These are phyloP conservation scores for Aschersonia sp. DNA, from an alignment of 2,329 filamentous ascomycete species.

Conservation along the genomic window DNA sequence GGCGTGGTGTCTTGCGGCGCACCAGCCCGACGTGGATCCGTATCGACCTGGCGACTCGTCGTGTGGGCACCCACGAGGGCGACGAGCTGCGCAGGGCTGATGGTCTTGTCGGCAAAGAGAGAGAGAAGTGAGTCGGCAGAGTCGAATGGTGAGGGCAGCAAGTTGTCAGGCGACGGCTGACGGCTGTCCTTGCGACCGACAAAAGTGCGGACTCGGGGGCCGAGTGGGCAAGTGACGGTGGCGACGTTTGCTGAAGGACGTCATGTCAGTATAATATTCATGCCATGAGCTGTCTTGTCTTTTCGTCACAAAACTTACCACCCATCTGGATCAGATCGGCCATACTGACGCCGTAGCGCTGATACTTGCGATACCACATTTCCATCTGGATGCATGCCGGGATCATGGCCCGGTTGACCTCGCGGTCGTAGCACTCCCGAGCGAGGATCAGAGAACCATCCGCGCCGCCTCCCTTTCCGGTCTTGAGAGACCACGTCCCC, in stretches of 20 bases:
- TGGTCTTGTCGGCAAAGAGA: conserved; percentile 35
- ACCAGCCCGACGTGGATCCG: conserved; percentile 21
- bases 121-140: conserved; percentile 26
- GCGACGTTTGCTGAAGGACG: conserved; percentile 16
- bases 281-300: background rate
- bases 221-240: conserved; percentile 26
- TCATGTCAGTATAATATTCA: background rate
- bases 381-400: conserved; percentile 22
- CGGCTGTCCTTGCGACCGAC: conserved; percentile 32
- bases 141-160: conserved; percentile 26
- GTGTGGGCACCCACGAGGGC: conserved; percentile 39
- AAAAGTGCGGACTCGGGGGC: conserved; percentile 30
- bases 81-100: conserved; percentile 29
- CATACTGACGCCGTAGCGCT: conserved; percentile 23
- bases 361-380: conserved; percentile 23
- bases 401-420: conserved; percentile 30
- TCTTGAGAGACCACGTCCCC: conserved; percentile 17
- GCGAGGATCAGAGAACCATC: conserved; percentile 27
- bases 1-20: conserved; percentile 35
- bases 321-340: conserved; percentile 40
- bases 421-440: conserved; percentile 17
- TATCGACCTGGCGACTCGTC: conserved; percentile 29
- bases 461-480: conserved; percentile 20
- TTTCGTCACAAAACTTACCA: conserved; percentile 12
- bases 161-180: conserved; percentile 20